A percentile compares a stretch with the other conserved stretches of the same genome.
phyloP scores from a whole-genome alignment of 2,329 filamentous ascomycete species.

The Shiraia sp. region DNA sequence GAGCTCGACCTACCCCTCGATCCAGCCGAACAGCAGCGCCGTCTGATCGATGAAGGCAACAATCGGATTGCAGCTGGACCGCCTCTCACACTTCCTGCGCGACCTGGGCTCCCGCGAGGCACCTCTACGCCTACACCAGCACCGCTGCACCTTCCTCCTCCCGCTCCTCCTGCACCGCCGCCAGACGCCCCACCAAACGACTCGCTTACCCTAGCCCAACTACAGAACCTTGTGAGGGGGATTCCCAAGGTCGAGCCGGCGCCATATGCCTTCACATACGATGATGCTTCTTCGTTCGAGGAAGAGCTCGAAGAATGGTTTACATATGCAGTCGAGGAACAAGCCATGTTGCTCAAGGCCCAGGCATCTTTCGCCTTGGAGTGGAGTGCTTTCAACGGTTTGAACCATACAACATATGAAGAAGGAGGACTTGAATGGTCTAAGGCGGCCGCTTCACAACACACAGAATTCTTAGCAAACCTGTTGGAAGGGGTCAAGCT shows the following conservation, averaged over 20 bases:
- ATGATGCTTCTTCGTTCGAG: constrained; percentile 62
- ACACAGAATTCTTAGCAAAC: constrained; percentile 60
- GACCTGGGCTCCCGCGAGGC: constrained; percentile 48
- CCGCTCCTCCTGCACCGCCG: constrained; percentile 40
- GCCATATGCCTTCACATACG: constrained; percentile 75
- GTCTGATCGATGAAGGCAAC: constrained; percentile 29
- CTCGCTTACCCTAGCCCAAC: constrained; percentile 53
- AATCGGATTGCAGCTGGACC: constrained; percentile 19
- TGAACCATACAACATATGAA: constrained; percentile 46
- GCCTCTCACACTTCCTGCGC: constrained; percentile 30
- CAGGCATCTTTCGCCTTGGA: constrained; percentile 76
- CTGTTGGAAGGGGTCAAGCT: constrained; percentile 39
- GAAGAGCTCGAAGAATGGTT: constrained; percentile 99
- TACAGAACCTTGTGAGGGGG: constrained; percentile 49
- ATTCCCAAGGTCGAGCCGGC: constrained; percentile 49
- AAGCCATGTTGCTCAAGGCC: constrained; percentile 74
- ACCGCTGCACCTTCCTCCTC: constrained; percentile 51
- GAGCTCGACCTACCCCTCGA: constrained; percentile 42
- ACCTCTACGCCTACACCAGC: constrained; percentile 44
- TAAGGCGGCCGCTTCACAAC: constrained; percentile 61
- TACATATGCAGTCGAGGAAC: constrained; percentile 84
- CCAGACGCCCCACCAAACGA: constrained; percentile 44
- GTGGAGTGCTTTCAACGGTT: constrained; percentile 57
- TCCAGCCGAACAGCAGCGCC: constrained; percentile 40
- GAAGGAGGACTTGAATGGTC: constrained; percentile 65